phyloP scores from a whole-genome alignment of 225 moss, liverwort and hornwort species.

The Pseudoscleropodium purum region DNA sequence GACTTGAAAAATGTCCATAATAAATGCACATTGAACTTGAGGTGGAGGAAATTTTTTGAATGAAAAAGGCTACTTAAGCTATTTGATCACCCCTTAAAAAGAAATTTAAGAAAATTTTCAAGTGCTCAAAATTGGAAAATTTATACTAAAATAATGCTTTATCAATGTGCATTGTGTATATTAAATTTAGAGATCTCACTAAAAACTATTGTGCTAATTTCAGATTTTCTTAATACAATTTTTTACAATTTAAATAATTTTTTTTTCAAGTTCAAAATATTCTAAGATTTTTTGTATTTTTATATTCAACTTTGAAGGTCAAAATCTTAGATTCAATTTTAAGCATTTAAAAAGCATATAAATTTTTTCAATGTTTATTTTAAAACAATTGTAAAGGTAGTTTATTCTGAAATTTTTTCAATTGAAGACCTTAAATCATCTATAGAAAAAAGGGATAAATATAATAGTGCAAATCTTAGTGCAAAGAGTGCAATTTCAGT shows the following conservation, averaged over 20 bases:
- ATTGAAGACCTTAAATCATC: neutral
- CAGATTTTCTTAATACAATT: accelerated
- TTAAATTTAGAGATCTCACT: neutral
- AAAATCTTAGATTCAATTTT: neutral
- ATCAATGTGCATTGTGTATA: accelerated
- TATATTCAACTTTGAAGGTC: neutral
- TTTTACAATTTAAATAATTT: neutral
- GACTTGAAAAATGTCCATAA: neutral
- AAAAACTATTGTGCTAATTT: too few species aligned
- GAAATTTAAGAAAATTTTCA: neutral
- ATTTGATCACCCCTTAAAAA: neutral
- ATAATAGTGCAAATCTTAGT: neutral
- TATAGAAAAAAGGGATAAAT: neutral
- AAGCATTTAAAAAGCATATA: neutral
- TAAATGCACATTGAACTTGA: neutral
- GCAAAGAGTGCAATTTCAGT: neutral
- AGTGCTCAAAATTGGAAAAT: neutral
- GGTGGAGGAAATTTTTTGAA: neutral
- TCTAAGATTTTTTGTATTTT: neutral
- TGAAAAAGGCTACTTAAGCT: neutral
- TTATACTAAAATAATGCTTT: neutral
- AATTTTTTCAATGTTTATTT: neutral
- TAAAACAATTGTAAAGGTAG: too few species aligned
- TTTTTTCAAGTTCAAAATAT: neutral
- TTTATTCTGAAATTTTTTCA: neutral